Evolutionary conservation across 2,329 filamentous ascomycete species (phyloP).

Genomic region (Trichoderma sp.): DNA sequence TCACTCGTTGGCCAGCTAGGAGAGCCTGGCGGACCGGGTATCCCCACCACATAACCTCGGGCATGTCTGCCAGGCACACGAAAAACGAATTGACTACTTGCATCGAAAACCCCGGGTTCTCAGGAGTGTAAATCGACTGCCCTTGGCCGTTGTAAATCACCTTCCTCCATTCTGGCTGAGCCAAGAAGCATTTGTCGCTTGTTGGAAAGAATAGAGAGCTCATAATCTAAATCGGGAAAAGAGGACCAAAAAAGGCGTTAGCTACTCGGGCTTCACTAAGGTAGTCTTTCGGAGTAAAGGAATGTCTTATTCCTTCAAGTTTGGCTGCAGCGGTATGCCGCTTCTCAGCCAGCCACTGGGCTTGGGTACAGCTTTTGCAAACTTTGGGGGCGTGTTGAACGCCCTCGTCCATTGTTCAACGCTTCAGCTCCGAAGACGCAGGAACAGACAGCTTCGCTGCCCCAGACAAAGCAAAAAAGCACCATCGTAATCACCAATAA

Average conservation of each 20-base stretch:
- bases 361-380: background rate
- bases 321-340: background rate
- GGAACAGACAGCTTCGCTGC: background rate
- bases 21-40: slow-evolving; percentile 27
- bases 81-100: slow-evolving; percentile 38
- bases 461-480: background rate
- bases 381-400: background rate
- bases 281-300: background rate
- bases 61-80: slow-evolving; percentile 37
- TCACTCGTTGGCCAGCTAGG: slow-evolving; percentile 32
- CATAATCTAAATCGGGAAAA: slow-evolving; percentile 36
- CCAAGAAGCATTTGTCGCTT: slow-evolving; percentile 40
- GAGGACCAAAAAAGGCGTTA: background rate
- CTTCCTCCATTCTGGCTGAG: slow-evolving; percentile 39
- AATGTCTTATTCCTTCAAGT: background rate
- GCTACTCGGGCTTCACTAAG: background rate
- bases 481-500: background rate
- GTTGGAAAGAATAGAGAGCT: slow-evolving; percentile 40
- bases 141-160: slow-evolving; percentile 33
- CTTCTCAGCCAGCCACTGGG: background rate
- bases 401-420: background rate
- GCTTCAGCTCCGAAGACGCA: background rate
- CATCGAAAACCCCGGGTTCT: slow-evolving; percentile 28
- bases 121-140: slow-evolving; percentile 31
- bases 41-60: slow-evolving; percentile 36